phyloP scores from a whole-genome alignment of 805 yeast genomes.

The Kodamaea laetipori region DNA sequence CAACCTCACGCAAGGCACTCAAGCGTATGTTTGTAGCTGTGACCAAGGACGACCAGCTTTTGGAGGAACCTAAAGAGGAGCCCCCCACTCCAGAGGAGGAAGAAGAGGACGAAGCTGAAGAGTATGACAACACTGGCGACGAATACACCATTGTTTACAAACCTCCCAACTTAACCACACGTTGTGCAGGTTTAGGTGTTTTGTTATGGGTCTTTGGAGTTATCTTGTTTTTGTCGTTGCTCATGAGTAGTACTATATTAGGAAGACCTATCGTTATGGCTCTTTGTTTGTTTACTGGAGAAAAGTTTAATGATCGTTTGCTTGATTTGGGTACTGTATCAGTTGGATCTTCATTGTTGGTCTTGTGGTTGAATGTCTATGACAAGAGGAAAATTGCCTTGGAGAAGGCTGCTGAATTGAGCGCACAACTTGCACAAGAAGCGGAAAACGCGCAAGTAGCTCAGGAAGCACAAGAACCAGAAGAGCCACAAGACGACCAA shows the following conservation, averaged over 20 bases:
- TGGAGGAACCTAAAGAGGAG: conserved; percentile 24
- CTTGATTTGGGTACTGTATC: conserved; percentile 5
- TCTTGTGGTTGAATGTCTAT: background rate
- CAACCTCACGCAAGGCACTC: conserved; percentile 63
- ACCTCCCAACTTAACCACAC: conserved; percentile 71
- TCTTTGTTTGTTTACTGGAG: conserved; percentile 8
- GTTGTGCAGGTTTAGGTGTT: conserved; percentile 54
- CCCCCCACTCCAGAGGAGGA: conserved; percentile 40
- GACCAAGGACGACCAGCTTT: conserved; percentile 69
- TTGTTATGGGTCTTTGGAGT: conserved; percentile 51
- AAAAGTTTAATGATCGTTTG: background rate
- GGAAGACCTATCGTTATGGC: conserved; percentile 26
- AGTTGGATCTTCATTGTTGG: conserved; percentile 1
- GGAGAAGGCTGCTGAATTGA: background rate
- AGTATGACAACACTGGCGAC: conserved; percentile 36
- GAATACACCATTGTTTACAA: conserved; percentile 77
- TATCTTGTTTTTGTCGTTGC: conserved; percentile 26
- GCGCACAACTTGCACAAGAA: background rate
- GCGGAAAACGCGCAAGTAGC: background rate
- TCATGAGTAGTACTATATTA: conserved; percentile 25
- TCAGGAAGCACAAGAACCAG: background rate
- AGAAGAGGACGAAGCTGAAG: conserved; percentile 47
- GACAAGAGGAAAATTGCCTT: conserved; percentile 1
- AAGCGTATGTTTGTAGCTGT: conserved; percentile 78
- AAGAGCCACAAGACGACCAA: no score